phyloP scores from a whole-genome alignment of 1,284 basidiomycete species.

The Trichosporon sp. region DNA sequence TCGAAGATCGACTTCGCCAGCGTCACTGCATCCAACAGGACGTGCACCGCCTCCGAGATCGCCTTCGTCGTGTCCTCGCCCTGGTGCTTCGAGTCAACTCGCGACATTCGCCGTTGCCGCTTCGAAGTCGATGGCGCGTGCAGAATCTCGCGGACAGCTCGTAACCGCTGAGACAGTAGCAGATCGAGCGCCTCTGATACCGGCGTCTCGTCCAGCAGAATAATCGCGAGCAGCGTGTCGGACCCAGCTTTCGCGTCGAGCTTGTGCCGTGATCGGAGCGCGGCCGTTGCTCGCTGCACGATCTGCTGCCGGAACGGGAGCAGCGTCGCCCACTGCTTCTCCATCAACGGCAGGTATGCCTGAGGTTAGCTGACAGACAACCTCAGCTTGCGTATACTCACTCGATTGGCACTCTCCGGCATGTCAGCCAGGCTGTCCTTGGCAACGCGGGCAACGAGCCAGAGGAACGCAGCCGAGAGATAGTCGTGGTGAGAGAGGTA shows the following conservation, averaged over 20 bases:
- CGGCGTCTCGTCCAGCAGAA: conserved; percentile 79
- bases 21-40: conserved; percentile 44
- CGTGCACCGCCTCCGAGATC: conserved; percentile 44
- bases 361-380: conserved; percentile 23
- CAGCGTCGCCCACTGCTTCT: conserved; percentile 85
- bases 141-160: conserved; percentile 62
- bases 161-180: conserved; percentile 71
- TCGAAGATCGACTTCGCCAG: conserved; percentile 45
- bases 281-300: conserved; percentile 74
- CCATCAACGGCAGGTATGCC: conserved; percentile 68
- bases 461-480: conserved; percentile 80
- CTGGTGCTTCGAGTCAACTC: conserved; percentile 28
- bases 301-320: conserved; percentile 82
- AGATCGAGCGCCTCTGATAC: conserved; percentile 69
- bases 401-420: conserved; percentile 42
- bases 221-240: conserved; percentile 73
- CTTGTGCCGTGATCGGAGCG: conserved; percentile 62
- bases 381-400: conserved; percentile 30
- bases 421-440: conserved; percentile 48
- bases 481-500: conserved; percentile 76
- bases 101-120: conserved; percentile 34
- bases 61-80: conserved; percentile 39
- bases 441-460: conserved; percentile 79
- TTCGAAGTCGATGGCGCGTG: conserved; percentile 29
- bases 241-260: conserved; percentile 65